Evolutionary conservation across 352 stramenopile genomes (phyloP), one percentile per base, ranked within the genome.

Genomic region (Phytophthora pistaciae): DNA sequence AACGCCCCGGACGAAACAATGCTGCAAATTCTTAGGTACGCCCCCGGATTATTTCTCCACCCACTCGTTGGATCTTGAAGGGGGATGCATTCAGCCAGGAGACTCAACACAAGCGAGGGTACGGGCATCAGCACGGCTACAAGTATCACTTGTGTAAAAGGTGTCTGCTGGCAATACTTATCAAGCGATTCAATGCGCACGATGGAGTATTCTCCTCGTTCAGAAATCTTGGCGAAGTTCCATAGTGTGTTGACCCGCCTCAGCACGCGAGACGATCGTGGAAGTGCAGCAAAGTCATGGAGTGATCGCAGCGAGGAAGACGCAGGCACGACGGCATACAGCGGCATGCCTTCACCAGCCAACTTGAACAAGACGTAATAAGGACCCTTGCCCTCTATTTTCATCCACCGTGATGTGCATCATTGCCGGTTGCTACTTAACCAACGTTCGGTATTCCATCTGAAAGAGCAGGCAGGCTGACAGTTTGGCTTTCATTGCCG

Each of bases 401-500:
- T 5, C 6, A 49, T 16, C 42, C 16, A 10, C 10, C 29, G 5
- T 1, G 7, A 33, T 1, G 29, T 10, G 27, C 36, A 16, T 4
- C 36, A 44, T 11, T 18, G 44, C 44, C 9, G 18, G n/a, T 50
- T 50, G 23, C n/a, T 50, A 50, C 6, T 50, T 9, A 18, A 65
- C 60, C 0, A 70, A 23, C 27, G 27, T 49, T 44, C 44, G 54
- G 55, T 74, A 74, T 23, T 74, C 67, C 54, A 74, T 33, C 16
- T 65, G 44, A 55, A 74, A 74, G 10, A 74, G 53, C 25, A 67
- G 11, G 7, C 55, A 36, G 7, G 55, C 38, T 6, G 60, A 68
- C 25, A 61, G n/a, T 9, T 38, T 48, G 5, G 16, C 40, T 55
- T 56, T 61, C 50, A 68, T 61, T 29, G 33, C 21, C 16, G 56